phyloP scores from a whole-genome alignment of 176 grass and related monocot genomes.

The Cenchrus americanus region DNA sequence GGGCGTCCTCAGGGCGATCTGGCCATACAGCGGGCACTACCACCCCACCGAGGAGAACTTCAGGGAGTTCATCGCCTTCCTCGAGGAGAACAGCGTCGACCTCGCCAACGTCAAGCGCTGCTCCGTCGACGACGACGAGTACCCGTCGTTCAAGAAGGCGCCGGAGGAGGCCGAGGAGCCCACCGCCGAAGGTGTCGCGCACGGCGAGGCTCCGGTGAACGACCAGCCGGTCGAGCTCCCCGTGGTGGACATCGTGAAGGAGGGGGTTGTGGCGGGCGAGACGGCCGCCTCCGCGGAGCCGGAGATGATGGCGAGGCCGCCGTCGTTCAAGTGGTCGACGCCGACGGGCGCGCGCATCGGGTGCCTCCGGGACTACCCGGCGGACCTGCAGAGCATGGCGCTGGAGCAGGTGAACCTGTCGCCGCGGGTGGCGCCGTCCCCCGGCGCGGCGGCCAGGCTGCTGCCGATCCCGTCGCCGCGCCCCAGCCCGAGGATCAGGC shows the following conservation, averaged over 20 bases:
- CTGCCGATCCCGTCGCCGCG: slow-evolving; percentile 86
- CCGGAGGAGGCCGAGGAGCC: not conserved
- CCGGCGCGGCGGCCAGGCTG: slow-evolving; percentile 36
- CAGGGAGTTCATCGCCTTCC: slow-evolving; percentile 85
- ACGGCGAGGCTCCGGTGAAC: slow-evolving; percentile 7
- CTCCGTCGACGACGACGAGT: slow-evolving; percentile 86
- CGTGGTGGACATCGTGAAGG: slow-evolving; percentile 43
- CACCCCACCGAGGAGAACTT: slow-evolving; percentile 95
- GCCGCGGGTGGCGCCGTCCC: slow-evolving; percentile 59
- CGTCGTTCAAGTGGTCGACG: slow-evolving; percentile 78
- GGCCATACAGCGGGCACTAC: slow-evolving; percentile 99
- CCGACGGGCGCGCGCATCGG: slow-evolving; percentile 68
- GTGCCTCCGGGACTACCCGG: slow-evolving; percentile 79
- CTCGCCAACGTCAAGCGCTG: slow-evolving; percentile 88
- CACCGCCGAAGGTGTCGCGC: not conserved
- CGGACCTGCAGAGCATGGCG: slow-evolving; percentile 72
- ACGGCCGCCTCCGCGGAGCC: not conserved
- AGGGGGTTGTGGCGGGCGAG: not conserved
- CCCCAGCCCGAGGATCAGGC: slow-evolving; percentile 66
- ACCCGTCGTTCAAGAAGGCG: slow-evolving; percentile 46
- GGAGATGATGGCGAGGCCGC: slow-evolving; percentile 20
- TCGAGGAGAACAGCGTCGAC: slow-evolving; percentile 84
- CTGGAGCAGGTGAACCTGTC: slow-evolving; percentile 96
- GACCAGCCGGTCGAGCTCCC: slow-evolving; percentile 16
- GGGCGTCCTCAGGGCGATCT: slow-evolving; percentile 83